These are phyloP conservation scores for Dovyalis caffra DNA, from an alignment of 345 rosid species.

Conservation along the genomic window DNA sequence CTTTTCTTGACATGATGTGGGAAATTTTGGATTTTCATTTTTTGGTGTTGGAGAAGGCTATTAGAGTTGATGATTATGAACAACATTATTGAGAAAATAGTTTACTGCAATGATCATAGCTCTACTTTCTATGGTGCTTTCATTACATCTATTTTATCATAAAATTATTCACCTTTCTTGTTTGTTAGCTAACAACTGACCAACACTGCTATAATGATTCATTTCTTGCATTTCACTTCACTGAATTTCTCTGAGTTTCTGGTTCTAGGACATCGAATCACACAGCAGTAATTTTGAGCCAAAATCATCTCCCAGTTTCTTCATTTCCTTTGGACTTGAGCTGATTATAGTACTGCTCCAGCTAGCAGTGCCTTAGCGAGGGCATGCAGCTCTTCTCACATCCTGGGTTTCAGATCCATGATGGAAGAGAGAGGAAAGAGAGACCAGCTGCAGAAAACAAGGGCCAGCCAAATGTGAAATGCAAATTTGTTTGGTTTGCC, in stretches of 20 bases:
- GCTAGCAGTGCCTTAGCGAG: not conserved
- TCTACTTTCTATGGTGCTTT: too few relatives aligned
- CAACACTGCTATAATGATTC: too few relatives aligned
- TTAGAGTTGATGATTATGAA: too few relatives aligned
- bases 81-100: too few relatives aligned
- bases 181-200: not conserved
- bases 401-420: not conserved
- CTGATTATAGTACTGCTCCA: not conserved
- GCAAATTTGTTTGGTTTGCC: constrained; percentile 2
- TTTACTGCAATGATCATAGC: too few relatives aligned
- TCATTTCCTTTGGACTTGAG: not conserved
- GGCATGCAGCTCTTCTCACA: not conserved
- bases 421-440: not conserved
- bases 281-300: not conserved
- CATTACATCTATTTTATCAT: not conserved
- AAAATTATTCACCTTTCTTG: not conserved
- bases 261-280: not conserved
- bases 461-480: not conserved
- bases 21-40: too few relatives aligned
- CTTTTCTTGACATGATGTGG: too few relatives aligned
- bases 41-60: too few relatives aligned
- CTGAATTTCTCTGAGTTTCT: constrained; percentile 1
- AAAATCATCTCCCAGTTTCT: not conserved
- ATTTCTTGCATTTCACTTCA: not conserved
- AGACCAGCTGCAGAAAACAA: not conserved